Conservation (phyloP, 140 eudicot species). For the Stevia rebaudiana region DNA sequence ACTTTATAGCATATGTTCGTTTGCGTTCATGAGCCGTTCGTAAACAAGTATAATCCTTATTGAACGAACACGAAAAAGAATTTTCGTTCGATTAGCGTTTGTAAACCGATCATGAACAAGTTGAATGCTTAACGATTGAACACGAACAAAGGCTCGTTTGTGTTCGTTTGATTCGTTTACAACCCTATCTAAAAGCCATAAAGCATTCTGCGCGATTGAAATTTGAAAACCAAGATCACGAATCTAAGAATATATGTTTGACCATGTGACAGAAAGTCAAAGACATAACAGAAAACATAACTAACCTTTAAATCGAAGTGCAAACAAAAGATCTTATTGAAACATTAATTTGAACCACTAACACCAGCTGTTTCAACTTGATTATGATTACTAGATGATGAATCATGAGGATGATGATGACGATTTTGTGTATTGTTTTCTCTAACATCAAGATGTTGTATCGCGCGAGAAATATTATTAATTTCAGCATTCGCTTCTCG, state of each 20-base stretch:
- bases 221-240: no score
- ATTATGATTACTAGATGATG: conserved; percentile 15
- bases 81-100: no score
- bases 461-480: conserved; percentile 58
- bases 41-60: no score
- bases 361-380: conserved; percentile 34
- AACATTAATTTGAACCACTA: conserved; percentile 26
- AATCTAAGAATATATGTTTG: neutral
- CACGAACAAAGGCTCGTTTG: no score
- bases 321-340: conserved; percentile 23
- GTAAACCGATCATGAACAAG: no score
- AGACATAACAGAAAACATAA: conserved; percentile 4
- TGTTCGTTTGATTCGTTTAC: no score
- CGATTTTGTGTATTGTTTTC: conserved; percentile 30
- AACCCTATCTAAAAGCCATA: no score
- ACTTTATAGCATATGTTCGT: no score
- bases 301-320: conserved; percentile 41
- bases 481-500: conserved; percentile 63
- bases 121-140: no score
- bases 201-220: no score
- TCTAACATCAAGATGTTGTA: conserved; percentile 62
- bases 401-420: neutral
- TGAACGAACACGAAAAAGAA: no score
- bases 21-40: no score
- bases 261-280: conserved; percentile 3